Percentiles rank a stretch among this genome's conserved stretches.
Conservation (phyloP, 1,284 basidiomycete species). For the Pterulicium gracile region DNA sequence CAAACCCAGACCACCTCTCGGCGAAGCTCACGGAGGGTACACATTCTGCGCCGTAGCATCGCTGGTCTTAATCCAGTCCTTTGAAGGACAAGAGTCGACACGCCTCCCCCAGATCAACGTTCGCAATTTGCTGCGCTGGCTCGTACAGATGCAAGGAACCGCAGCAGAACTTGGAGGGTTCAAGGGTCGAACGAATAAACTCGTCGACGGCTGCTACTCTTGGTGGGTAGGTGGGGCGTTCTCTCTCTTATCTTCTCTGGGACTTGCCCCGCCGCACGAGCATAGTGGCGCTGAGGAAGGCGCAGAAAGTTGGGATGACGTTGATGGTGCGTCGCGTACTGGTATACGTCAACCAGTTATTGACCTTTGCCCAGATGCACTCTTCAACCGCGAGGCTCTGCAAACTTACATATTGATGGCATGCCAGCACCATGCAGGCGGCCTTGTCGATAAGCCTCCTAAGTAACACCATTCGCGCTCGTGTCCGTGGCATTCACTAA, state of each 20-base stretch:
- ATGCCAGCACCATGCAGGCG: conserved; percentile 78
- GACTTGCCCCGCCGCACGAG: conserved; percentile 21
- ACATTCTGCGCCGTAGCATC: conserved; percentile 87
- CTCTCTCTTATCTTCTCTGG: conserved; percentile 64
- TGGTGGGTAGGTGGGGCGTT: conserved; percentile 99
- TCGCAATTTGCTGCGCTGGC: conserved; percentile 68
- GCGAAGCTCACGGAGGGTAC: conserved; percentile 98
- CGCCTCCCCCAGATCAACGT: conserved; percentile 42
- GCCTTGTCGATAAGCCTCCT: conserved; percentile 90
- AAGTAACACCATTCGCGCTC: conserved; percentile 43
- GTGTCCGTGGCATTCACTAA: conserved; percentile 3
- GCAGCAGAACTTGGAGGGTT: conserved; percentile 88
- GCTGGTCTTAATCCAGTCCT: conserved; percentile 69
- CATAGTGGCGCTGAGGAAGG: conserved; percentile 22
- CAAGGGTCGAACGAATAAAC: conserved; percentile 89
- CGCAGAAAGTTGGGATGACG: conserved; percentile 62
- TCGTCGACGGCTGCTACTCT: conserved; percentile 97
- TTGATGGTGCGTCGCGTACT: conserved; percentile 38
- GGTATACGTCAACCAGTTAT: conserved; percentile 3
- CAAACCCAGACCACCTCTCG: conserved; percentile 53
- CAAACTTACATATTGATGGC: conserved; percentile 86
- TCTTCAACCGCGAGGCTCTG: conserved; percentile 55
- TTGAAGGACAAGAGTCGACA: conserved; percentile 17
- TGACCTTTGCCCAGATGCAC: conserved; percentile 29
- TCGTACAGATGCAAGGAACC: conserved; percentile 76